phyloP scores from a whole-genome alignment of 331 rosid species.

The Rhamnella rubrinervis region DNA sequence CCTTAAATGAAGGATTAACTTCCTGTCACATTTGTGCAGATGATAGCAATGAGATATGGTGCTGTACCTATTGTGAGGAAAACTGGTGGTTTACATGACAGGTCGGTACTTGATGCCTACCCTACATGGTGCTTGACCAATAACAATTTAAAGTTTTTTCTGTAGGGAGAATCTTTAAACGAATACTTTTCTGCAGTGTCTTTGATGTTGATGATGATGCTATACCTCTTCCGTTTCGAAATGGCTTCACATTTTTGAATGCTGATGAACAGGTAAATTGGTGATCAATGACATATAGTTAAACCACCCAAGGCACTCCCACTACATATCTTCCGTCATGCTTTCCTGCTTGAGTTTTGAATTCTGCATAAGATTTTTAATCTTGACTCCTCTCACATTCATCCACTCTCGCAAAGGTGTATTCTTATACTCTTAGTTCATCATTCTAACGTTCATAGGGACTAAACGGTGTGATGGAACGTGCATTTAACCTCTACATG shows the following conservation, averaged over 20 bases:
- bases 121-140: slow-evolving; percentile 9
- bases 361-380: slow-evolving; percentile 1
- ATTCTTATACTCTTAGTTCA: slow-evolving; percentile 1
- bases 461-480: slow-evolving; percentile 58
- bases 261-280: slow-evolving; percentile 75
- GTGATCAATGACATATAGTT: not conserved
- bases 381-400: slow-evolving; percentile 3
- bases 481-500: slow-evolving; percentile 56
- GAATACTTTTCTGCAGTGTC: slow-evolving; percentile 52
- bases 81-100: slow-evolving; percentile 97
- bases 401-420: slow-evolving; percentile 10
- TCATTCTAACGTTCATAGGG: slow-evolving; percentile 45
- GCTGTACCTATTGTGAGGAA: slow-evolving; percentile 82
- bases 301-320: not conserved
- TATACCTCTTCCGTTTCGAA: slow-evolving; percentile 68
- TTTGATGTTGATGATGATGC: slow-evolving; percentile 85
- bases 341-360: not conserved
- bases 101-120: slow-evolving; percentile 41
- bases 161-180: slow-evolving; percentile 14
- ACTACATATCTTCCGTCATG: not conserved
- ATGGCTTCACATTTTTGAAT: slow-evolving; percentile 75
- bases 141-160: slow-evolving; percentile 17
- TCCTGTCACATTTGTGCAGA: slow-evolving; percentile 42
- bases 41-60: slow-evolving; percentile 99
- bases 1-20: not conserved